These are phyloP conservation scores for Takashimella koratensis DNA, from an alignment of 1,284 basidiomycete species.

Conservation along the genomic window DNA sequence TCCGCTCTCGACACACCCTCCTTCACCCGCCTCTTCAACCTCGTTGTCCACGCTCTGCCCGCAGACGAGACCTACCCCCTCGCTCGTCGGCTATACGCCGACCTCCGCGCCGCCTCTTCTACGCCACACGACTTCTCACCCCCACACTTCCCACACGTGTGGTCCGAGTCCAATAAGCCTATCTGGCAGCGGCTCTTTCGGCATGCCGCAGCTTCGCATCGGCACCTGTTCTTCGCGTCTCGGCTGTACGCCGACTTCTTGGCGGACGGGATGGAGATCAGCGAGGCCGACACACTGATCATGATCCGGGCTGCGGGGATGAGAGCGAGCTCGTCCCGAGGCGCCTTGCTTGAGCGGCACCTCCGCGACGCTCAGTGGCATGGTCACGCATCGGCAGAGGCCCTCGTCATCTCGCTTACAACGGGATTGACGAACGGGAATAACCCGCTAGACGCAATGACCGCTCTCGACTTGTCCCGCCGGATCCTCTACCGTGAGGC, in stretches of 20 bases:
- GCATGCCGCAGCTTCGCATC: conserved; percentile 1
- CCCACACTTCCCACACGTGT: too few species aligned
- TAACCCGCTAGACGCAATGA: conserved; percentile 19
- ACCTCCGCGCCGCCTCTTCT: conserved; percentile 13
- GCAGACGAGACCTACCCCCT: conserved; percentile 17
- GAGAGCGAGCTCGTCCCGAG: conserved; percentile 18
- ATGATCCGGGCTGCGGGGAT: conserved; percentile 27
- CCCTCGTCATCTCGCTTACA: conserved; percentile 25
- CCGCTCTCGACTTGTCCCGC: conserved; percentile 24
- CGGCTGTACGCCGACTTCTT: conserved; percentile 37
- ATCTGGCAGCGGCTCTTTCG: conserved; percentile 26
- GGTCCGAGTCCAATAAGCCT: background rate
- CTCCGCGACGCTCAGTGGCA: conserved; percentile 36
- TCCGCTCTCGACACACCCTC: conserved; percentile 6
- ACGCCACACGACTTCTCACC: too few species aligned
- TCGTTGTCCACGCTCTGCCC: conserved; percentile 6
- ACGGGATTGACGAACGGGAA: conserved; percentile 20
- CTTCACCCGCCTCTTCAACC: conserved; percentile 9
- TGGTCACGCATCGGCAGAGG: conserved; percentile 5
- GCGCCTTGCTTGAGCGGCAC: conserved; percentile 38
- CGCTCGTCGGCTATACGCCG: conserved; percentile 20
- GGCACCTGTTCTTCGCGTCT: conserved; percentile 35
- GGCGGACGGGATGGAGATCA: conserved; percentile 26
- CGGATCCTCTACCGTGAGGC: conserved; percentile 14
- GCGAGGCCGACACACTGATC: conserved; percentile 13